Base-by-base conservation (phyloP, 1,284 basidiomycete species). In the Vanrija sp. region DNA sequence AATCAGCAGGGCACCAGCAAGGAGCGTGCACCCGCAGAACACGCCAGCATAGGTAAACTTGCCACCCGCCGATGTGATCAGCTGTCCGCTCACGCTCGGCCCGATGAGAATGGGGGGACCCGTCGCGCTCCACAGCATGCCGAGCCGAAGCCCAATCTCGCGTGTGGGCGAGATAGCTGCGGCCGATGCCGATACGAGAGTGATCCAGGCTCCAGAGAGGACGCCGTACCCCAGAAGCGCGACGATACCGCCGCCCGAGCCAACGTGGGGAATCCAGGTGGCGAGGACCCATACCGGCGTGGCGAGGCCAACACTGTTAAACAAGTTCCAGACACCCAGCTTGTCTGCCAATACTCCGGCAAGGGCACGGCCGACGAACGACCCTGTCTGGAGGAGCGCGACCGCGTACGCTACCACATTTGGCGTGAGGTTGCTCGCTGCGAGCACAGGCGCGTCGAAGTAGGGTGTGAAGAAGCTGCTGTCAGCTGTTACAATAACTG, bases 141-240 rank as follows among this genome's bases (percentile, higher is more conserved):
- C 73, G 28, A 76, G 53, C 14, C 74, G 51, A 59, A 71, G 65
- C 1, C 74, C 74, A 38, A 72, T 67, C 53, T 76, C 74, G 26
- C 62, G 58, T 4, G 65, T 65, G 3, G 74, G 74, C 14, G 62
- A 65, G 49, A 76, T 68, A 4, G 67, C 51, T 0, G 68, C 74
- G 16, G 64, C 65, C 16, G 64, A 62, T 16, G 74, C 71, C 1
- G 71, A 65, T 2, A 72, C 65, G 19, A 75, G 60, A 0, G 71
- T 65, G 19, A 74, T 64, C 64, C 71, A 73, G 1, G 67, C 69
- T 23, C 74, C 74, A 50, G 63, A 65, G 10, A 58, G 49, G 29
- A 64, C 51, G 1, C 73, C 74, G 50, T 70, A 76, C 34, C 34
- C 34, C 9, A 34, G 34, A 8, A 34, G 34, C 14, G 34, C 34